Evolutionary conservation across 345 rosid species (phyloP).

Genomic region (Citrus trifoliata): DNA sequence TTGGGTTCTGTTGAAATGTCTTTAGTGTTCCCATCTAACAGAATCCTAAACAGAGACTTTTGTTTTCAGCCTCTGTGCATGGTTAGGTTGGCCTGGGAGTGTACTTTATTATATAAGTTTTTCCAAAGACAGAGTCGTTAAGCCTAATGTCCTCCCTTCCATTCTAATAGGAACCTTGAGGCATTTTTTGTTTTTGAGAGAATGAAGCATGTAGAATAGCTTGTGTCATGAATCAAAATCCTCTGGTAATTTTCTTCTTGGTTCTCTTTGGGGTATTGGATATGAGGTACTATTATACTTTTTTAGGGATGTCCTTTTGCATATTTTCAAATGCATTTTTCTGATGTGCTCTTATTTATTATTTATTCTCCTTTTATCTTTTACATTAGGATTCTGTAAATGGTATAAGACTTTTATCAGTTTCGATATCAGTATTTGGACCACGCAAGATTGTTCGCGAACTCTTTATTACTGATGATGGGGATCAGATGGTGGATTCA

Average conservation of each 20-base stretch:
- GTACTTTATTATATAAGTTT: background rate
- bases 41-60: background rate
- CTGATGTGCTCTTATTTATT: slow-evolving; percentile 12
- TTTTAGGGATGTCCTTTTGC: background rate
- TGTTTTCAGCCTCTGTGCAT: background rate
- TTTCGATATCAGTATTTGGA: slow-evolving; percentile 75
- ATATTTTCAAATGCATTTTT: background rate
- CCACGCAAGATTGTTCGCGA: slow-evolving; percentile 51
- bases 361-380: slow-evolving; percentile 16
- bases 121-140: background rate
- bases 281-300: background rate
- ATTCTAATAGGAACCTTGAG: background rate
- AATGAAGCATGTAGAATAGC: background rate
- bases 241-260: background rate
- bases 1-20: background rate
- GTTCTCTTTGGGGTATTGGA: background rate
- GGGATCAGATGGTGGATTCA: slow-evolving; percentile 35
- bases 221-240: background rate
- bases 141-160: background rate
- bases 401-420: slow-evolving; percentile 70
- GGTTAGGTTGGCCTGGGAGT: background rate
- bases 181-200: background rate
- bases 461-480: slow-evolving; percentile 34
- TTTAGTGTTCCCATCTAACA: background rate
- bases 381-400: slow-evolving; percentile 56